Percentiles rank a stretch among this genome's conserved stretches.
Evolutionary conservation across 371 early-diverging fungal genomes (phyloP).

Genomic region (Batkoa obscura): DNA sequence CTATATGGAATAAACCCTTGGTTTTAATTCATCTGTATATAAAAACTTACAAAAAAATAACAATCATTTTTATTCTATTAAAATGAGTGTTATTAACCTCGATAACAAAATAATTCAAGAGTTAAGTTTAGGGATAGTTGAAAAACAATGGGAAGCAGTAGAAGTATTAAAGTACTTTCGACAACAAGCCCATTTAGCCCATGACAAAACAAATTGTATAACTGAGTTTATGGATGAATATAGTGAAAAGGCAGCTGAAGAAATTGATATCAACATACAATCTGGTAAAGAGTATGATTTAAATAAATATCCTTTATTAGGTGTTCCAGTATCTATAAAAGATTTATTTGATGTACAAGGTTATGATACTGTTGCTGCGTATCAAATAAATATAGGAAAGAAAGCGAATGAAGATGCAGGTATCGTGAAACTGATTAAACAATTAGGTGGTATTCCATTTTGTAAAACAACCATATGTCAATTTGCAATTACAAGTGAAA

Average conservation of each 20-base stretch:
- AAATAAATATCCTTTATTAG: conserved; percentile 1
- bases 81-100: too few relatives aligned
- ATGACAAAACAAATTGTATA: not conserved
- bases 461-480: conserved; percentile 6
- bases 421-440: not conserved
- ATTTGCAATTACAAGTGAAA: not conserved
- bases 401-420: not conserved
- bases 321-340: conserved; percentile 7
- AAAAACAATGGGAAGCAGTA: too few relatives aligned
- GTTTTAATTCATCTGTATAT: too few relatives aligned
- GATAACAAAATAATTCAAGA: too few relatives aligned
- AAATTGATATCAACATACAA: not conserved
- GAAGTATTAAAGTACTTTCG: too few relatives aligned
- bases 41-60: too few relatives aligned
- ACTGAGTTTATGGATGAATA: conserved; percentile 3
- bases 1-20: too few relatives aligned
- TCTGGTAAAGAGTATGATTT: not conserved
- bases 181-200: too few relatives aligned
- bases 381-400: not conserved
- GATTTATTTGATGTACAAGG: conserved; percentile 4
- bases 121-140: too few relatives aligned
- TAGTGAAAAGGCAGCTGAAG: not conserved
- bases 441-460: not conserved
- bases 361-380: not conserved
- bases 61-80: too few relatives aligned